phyloP scores from a whole-genome alignment of 140 eudicot genomes.

The Cichorium intybus region DNA sequence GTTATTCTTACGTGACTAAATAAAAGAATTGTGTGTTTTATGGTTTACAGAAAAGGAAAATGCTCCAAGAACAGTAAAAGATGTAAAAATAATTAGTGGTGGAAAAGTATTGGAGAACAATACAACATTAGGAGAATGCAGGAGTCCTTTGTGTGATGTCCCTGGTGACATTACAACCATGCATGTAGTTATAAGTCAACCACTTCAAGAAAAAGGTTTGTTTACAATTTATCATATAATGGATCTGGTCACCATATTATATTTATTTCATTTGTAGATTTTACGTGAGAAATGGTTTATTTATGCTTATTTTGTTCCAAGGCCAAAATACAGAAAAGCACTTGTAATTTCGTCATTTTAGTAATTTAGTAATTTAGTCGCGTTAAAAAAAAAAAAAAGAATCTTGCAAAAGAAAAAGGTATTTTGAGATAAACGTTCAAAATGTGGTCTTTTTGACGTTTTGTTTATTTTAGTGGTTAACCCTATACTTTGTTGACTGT shows the following conservation, averaged over 20 bases:
- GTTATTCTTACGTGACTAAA: not conserved
- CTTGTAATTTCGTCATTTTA: no score
- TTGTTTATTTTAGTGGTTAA: no score
- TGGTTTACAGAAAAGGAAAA: slow-evolving; percentile 57
- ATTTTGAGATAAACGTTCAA: no score
- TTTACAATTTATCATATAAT: no score
- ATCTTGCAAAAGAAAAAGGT: no score
- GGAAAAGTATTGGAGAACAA: slow-evolving; percentile 81
- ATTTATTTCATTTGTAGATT: not conserved
- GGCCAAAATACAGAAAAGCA: not conserved
- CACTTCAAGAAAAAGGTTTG: slow-evolving; percentile 59
- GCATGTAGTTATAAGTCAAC: slow-evolving; percentile 83
- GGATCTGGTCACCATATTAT: not conserved
- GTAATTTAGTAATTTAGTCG: no score
- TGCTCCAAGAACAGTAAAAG: slow-evolving; percentile 71
- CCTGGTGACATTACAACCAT: slow-evolving; percentile 74
- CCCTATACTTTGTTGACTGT: no score
- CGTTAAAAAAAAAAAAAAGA: no score
- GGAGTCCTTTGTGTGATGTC: slow-evolving; percentile 57
- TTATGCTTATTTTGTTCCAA: not conserved
- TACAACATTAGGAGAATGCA: slow-evolving; percentile 68
- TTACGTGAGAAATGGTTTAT: not conserved
- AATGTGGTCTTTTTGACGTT: no score
- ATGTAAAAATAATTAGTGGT: slow-evolving; percentile 59
- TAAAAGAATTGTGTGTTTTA: not conserved